Conservation (phyloP, 352 stramenopile species). For the Phytopythium aichiense region DNA sequence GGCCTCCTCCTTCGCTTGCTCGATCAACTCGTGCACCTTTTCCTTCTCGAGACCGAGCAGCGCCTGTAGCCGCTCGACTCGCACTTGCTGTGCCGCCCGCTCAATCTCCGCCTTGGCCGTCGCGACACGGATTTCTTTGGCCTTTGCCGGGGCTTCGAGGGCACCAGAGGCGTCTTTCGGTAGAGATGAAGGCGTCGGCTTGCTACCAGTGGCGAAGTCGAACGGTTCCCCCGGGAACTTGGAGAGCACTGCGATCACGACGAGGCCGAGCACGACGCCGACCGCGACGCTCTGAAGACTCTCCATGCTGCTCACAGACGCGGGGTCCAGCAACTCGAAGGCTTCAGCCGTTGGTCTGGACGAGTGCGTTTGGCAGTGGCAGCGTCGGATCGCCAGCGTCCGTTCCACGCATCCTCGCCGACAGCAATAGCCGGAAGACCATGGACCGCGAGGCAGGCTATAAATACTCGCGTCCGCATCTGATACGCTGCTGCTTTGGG, state of each 20-base stretch:
- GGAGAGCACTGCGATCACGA: slow-evolving; percentile 36
- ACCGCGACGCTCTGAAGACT: slow-evolving; percentile 36
- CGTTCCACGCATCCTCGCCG: neutral
- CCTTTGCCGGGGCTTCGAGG: neutral
- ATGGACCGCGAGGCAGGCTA: neutral
- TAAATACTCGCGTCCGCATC: neutral
- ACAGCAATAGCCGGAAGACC: neutral
- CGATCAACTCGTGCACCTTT: slow-evolving; percentile 34
- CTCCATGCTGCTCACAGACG: slow-evolving; percentile 23
- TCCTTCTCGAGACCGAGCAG: slow-evolving; percentile 47
- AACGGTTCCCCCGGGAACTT: slow-evolving; percentile 59
- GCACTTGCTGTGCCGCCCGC: slow-evolving; percentile 23
- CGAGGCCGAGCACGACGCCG: slow-evolving; percentile 34
- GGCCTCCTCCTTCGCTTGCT: slow-evolving; percentile 30
- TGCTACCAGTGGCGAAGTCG: slow-evolving; percentile 27
- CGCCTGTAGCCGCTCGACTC: slow-evolving; percentile 53
- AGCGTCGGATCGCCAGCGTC: neutral
- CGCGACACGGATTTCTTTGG: slow-evolving; percentile 11
- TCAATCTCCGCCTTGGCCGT: slow-evolving; percentile 21
- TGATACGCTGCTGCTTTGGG: neutral
- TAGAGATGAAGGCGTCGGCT: neutral
- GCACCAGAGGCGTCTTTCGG: neutral
- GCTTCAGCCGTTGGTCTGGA: neutral
- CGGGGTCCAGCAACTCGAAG: neutral
- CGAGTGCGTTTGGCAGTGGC: neutral